phyloP scores from a whole-genome alignment of 2,329 filamentous ascomycete species.

The Ceratocystis cubensis region DNA sequence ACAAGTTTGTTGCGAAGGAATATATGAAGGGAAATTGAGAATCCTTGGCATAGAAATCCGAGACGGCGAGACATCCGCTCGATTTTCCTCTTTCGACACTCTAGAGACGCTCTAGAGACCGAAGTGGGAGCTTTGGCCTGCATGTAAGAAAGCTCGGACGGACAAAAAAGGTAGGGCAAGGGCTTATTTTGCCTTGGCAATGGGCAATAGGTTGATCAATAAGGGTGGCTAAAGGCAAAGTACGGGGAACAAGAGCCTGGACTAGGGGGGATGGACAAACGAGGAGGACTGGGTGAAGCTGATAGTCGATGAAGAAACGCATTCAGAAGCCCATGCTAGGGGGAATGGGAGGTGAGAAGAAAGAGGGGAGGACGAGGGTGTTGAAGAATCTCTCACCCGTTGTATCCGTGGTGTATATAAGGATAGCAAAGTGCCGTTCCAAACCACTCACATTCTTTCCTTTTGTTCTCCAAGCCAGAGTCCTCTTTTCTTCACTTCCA shows the following conservation, averaged over 20 bases:
- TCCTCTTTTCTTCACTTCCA: slow-evolving; percentile 7
- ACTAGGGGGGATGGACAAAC: background rate
- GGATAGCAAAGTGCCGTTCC: background rate
- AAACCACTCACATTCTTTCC: background rate
- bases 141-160: background rate
- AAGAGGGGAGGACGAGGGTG: background rate
- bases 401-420: background rate
- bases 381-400: background rate
- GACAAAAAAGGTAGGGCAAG: background rate
- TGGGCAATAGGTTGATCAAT: background rate
- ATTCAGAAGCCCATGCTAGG: background rate
- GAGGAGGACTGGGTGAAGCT: background rate
- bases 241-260: background rate
- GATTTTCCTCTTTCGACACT: background rate
- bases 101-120: background rate
- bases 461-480: slow-evolving; percentile 1
- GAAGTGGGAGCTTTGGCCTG: background rate
- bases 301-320: background rate
- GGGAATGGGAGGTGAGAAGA: background rate
- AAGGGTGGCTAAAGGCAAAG: background rate
- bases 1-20: background rate
- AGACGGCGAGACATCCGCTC: background rate
- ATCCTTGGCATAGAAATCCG: background rate
- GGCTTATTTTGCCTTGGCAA: background rate
- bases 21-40: slow-evolving; percentile 6